These are phyloP conservation scores for Gossypium schwendimanii DNA, from an alignment of 441 rosid species.

Conservation along the genomic window DNA sequence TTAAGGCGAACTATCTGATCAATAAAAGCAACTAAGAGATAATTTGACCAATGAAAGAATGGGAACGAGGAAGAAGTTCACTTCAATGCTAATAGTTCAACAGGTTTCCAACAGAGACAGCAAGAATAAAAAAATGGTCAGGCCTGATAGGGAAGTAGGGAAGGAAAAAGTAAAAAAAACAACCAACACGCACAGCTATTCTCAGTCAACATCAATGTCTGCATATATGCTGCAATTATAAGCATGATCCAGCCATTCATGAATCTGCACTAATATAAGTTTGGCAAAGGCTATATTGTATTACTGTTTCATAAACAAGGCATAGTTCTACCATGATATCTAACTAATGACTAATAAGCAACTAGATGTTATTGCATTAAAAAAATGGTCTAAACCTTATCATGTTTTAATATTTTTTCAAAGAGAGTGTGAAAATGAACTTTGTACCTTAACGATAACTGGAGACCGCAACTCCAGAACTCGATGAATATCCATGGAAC, in stretches of 20 bases:
- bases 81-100: background rate
- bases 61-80: background rate
- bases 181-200: background rate
- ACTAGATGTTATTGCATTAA: background rate
- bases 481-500: conserved; percentile 83
- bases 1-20: background rate
- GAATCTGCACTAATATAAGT: conserved; percentile 13
- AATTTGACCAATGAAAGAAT: background rate
- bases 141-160: background rate
- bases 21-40: background rate
- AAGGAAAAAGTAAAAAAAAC: background rate
- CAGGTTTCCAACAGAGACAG: background rate
- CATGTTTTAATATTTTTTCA: background rate
- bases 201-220: background rate
- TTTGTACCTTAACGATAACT: conserved; percentile 74
- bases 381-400: background rate
- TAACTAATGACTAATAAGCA: background rate
- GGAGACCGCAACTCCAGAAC: conserved; percentile 93
- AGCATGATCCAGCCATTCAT: background rate
- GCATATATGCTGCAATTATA: background rate
- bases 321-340: background rate
- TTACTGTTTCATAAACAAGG: conserved; percentile 4
- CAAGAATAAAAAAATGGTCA: background rate
- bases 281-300: conserved; percentile 37
- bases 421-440: background rate